Conservation (phyloP, 2,329 filamentous ascomycete species). For the Colletotrichum incanum region DNA sequence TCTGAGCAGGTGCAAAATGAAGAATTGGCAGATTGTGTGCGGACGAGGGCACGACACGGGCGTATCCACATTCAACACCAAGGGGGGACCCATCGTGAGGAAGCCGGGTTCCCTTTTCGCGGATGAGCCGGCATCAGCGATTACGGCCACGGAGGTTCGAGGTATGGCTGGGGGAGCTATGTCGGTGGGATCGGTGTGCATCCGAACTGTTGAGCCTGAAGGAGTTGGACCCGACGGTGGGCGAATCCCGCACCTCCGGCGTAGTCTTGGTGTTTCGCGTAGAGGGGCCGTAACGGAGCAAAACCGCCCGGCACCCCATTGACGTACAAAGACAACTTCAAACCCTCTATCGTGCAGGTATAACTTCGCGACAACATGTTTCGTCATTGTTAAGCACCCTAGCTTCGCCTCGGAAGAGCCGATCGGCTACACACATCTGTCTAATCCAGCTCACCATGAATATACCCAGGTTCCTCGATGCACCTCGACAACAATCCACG, state of each 20-base stretch:
- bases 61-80: slow-evolving; percentile 28
- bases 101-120: not conserved
- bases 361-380: not conserved
- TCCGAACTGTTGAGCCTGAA: not conserved
- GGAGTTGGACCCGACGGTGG: not conserved
- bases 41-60: slow-evolving; percentile 18
- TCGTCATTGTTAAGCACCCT: too few species aligned
- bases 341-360: not conserved
- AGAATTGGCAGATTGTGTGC: slow-evolving; percentile 20
- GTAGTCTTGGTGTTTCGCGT: too few species aligned
- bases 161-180: not conserved
- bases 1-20: not conserved
- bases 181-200: not conserved
- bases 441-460: not conserved
- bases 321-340: not conserved
- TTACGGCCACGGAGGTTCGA: not conserved
- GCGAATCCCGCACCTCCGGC: not conserved
- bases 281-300: not conserved
- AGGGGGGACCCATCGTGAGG: slow-evolving; percentile 24
- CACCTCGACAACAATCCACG: too few species aligned
- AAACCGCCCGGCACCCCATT: not conserved
- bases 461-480: not conserved
- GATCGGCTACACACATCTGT: not conserved
- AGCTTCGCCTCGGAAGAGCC: not conserved
- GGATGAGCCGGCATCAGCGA: not conserved